Base-by-base conservation (phyloP, 2,329 filamentous ascomycete species). In the Thelonectria olida region DNA sequence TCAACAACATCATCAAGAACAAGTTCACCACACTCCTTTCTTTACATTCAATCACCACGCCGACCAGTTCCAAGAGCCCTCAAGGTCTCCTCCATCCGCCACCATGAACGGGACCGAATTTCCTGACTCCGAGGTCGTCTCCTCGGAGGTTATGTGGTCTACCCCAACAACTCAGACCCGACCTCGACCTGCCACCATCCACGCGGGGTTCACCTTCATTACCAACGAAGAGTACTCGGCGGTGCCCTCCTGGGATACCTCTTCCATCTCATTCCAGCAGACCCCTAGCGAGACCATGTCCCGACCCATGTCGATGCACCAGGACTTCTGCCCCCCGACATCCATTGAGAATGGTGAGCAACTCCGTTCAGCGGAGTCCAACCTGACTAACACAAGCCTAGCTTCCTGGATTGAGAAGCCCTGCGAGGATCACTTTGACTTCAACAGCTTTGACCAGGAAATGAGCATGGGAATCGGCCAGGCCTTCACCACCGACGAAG, bases 401-500 rank as follows among this genome's bases (percentile, higher is more conserved):
- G 76, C 67, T 36, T 70, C 69, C 44, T 80, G 86, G 86, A 77
- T 79, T 50, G 79, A 84, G 36, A 88, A 89, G 73, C 76, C 84
- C 15, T 85, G 81, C 64, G 86, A 88, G 51, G 86, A 88, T 54
- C 81, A 76, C 54, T 77, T 87, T 48, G 86, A 88, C 31, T 78
- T 88, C 50, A 82, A 85, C 20, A 77, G 77, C 47, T 73, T 89
- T 53, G 86, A 89, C 38, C 75, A 80, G 12, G 87, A 89, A 34
- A 84, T 87, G 79, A 75, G 76, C 66, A 88, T 87, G 79, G 75
- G 77, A 67, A 88, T 90, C 66, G 86, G 86, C 50, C 87, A 89
- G 71, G 85, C 86, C 7, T 88, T 85, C 73, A 86, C 86, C 6
- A 81, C 85, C 5, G 88, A 90, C 65, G 88, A 90, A 64, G 82